Evolutionary conservation across 768 basidiomycete species (phyloP).

Genomic region (Serendipita indica): DNA sequence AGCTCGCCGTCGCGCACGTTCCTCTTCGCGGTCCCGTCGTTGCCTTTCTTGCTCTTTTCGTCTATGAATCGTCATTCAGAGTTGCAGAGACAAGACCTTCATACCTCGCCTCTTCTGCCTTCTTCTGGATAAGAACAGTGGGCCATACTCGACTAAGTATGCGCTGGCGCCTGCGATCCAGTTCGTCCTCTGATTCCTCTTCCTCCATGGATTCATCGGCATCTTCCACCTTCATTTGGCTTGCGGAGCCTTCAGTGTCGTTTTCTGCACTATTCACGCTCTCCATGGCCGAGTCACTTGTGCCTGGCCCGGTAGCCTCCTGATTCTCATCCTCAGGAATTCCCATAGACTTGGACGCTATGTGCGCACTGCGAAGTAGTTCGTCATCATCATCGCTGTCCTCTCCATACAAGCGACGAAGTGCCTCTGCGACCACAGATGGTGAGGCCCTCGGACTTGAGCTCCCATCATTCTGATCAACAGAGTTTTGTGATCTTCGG

Average conservation of each 20-base stretch:
- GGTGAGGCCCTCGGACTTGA: not conserved
- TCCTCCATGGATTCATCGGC: not conserved
- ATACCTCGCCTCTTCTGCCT: not conserved
- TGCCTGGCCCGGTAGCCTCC: not conserved
- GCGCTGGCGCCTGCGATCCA: not conserved
- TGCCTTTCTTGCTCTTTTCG: not conserved
- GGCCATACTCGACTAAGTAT: constrained; percentile 1
- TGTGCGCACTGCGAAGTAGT: not conserved
- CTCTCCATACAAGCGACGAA: not conserved
- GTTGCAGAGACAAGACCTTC: not conserved
- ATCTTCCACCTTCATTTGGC: not conserved
- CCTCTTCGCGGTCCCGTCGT: not conserved
- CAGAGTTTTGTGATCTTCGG: not conserved
- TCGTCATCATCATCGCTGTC: not conserved
- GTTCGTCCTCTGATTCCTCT: not conserved
- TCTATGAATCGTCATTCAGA: not conserved
- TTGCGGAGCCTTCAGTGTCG: not conserved
- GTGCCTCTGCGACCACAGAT: not conserved
- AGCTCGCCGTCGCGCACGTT: not conserved
- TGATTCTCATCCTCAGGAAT: not conserved
- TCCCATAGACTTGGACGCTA: not conserved
- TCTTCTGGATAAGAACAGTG: constrained; percentile 4
- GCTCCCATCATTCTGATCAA: not conserved
- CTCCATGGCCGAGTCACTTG: not conserved
- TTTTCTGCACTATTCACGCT: not conserved